Percentiles rank a stretch among this genome's conserved stretches.
Conservation (phyloP, 345 rosid genomes). For the Aegle marmelos region DNA sequence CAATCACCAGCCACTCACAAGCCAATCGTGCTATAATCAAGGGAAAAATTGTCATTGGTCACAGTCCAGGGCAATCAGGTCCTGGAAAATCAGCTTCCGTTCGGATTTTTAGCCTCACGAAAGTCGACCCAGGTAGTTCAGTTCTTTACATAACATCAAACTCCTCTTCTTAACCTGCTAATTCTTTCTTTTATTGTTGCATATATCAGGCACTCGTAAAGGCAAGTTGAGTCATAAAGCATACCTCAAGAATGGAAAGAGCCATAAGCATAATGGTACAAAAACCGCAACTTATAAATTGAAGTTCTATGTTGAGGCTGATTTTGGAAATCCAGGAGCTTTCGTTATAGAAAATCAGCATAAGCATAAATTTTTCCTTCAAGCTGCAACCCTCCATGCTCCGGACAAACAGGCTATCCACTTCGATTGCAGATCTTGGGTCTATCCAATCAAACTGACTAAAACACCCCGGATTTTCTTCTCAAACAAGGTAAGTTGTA, state of each 20-base stretch:
- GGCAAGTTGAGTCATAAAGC: slow-evolving; percentile 47
- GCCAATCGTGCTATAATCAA: slow-evolving; percentile 21
- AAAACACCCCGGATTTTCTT: slow-evolving; percentile 45
- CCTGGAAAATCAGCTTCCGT: slow-evolving; percentile 51
- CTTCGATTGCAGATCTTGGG: slow-evolving; percentile 60
- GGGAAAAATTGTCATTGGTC: slow-evolving; percentile 36
- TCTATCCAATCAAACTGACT: slow-evolving; percentile 45
- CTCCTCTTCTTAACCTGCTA: not conserved
- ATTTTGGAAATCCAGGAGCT: slow-evolving; percentile 57
- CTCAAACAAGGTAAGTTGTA: slow-evolving; percentile 37
- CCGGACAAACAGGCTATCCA: slow-evolving; percentile 19
- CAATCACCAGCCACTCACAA: not conserved
- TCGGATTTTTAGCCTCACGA: slow-evolving; percentile 39
- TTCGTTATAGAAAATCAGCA: slow-evolving; percentile 36
- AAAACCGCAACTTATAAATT: slow-evolving; percentile 29
- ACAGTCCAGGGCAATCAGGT: slow-evolving; percentile 35
- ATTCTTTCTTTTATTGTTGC: slow-evolving; percentile 1
- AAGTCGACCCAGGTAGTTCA: slow-evolving; percentile 46
- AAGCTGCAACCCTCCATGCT: slow-evolving; percentile 31
- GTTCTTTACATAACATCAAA: not conserved
- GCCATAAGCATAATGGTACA: slow-evolving; percentile 25
- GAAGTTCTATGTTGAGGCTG: slow-evolving; percentile 31
- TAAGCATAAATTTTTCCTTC: slow-evolving; percentile 52
- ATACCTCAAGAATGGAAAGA: slow-evolving; percentile 32
- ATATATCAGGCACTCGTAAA: slow-evolving; percentile 30